Conservation (phyloP, 2,329 filamentous ascomycete genomes). For the Curvularia sp. region DNA sequence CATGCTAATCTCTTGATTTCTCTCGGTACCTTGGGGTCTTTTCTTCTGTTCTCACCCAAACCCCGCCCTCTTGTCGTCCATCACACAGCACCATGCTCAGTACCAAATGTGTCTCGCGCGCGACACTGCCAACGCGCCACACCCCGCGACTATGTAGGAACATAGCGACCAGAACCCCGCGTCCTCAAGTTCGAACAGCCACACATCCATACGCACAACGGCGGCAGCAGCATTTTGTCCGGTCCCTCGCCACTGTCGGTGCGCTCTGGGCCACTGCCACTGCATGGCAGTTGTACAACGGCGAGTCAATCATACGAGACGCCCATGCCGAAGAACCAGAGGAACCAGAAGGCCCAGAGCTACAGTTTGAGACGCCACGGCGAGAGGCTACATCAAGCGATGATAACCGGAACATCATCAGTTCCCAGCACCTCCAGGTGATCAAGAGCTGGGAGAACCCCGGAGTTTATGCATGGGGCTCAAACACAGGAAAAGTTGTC, state of each 20-base stretch:
- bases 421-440: constrained; percentile 86
- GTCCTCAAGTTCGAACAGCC: constrained; percentile 34
- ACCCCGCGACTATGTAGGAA: constrained; percentile 37
- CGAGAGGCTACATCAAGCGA: constrained; percentile 66
- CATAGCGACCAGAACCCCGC: constrained; percentile 29
- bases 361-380: constrained; percentile 73
- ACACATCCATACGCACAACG: constrained; percentile 52
- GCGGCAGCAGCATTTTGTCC: constrained; percentile 55
- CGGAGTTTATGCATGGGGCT: constrained; percentile 93
- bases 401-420: constrained; percentile 77
- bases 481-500: constrained; percentile 82
- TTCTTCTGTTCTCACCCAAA: constrained; percentile 6
- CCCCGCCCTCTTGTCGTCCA: not conserved
- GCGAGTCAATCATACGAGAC: constrained; percentile 49
- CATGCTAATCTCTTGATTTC: constrained; percentile 27
- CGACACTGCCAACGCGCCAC: constrained; percentile 34
- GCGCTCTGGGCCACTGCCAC: constrained; percentile 54
- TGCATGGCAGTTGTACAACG: constrained; percentile 54
- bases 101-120: constrained; percentile 41
- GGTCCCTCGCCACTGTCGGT: constrained; percentile 53
- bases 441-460: constrained; percentile 81
- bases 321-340: constrained; percentile 60
- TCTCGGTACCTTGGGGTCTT: constrained; percentile 5
- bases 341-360: constrained; percentile 58
- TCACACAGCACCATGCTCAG: constrained; percentile 39